Evolutionary conservation across 1,284 basidiomycete genomes (phyloP), one percentile per base, ranked within the genome.

Genomic region (Wallemia mellicola): DNA sequence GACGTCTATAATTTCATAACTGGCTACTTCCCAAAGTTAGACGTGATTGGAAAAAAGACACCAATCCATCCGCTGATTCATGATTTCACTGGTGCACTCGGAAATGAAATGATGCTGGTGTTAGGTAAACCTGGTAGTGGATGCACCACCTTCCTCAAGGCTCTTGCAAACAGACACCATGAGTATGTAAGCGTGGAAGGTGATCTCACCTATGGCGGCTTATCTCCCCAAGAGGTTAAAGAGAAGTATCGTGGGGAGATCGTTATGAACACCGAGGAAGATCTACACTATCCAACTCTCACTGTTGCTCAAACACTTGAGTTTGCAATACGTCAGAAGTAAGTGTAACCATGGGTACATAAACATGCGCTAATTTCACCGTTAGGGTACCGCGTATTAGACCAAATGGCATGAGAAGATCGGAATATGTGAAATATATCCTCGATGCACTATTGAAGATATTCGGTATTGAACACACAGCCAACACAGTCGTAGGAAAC

Each of bases 71-170:
- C 5, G 3, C 38, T 48, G 14, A 48, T 48, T n/a, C 14, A 48
- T n/a, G 14, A 11, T 3, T 48, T 48, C 38, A 48, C 5, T 5
- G 38, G 38, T 5, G 5, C 38, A 22, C 19, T 48, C 5, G 38
- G 38, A 11, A n/a, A n/a, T 3, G 38, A 48, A 48, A 48, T 57
- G 55, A 57, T 57, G 24, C 27, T 85, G 14, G 83, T 86, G n/a
- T 73, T 87, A 2, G 85, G 85, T 5, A 79, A 81, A 58, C 85
- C 85, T n/a, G 82, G 81, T 1, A 76, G 81, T 0, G 83, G 84
- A 1, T 86, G 83, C 66, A 77, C 74, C 24, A 82, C 82, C 0
- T 73, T 86, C 33, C 75, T 86, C 60, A 83, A 83, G 67, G 74
- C 74, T 0, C 72, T 86, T 48, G 77, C 83, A 3, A 84, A 85